These are phyloP conservation scores for Botrytis sinoallii DNA, from an alignment of 2,329 filamentous ascomycete genomes.

Conservation along the genomic window DNA sequence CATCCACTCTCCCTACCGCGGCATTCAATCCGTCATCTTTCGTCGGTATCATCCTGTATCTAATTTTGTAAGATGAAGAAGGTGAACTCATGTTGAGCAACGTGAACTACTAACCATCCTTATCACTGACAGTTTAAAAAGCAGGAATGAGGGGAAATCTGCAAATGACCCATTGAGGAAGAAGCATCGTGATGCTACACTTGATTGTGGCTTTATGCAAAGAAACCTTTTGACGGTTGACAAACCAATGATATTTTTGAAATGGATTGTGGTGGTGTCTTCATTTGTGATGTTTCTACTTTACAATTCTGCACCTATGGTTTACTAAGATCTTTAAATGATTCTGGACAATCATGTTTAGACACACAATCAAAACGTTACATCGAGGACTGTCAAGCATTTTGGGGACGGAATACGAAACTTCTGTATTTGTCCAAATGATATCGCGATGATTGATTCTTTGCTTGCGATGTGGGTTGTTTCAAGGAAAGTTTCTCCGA, in stretches of 20 bases:
- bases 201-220: background rate
- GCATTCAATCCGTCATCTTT: background rate
- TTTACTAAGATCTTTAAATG: background rate
- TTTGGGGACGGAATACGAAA: background rate
- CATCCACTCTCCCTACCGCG: background rate
- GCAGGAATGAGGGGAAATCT: background rate
- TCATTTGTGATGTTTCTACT: background rate
- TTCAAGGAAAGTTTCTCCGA: background rate
- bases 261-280: background rate
- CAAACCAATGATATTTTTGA: background rate
- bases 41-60: conserved; percentile 8
- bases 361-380: background rate
- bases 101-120: background rate
- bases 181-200: background rate
- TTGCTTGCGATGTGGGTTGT: background rate
- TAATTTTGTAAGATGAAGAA: background rate
- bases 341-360: background rate
- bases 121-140: background rate
- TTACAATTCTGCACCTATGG: background rate
- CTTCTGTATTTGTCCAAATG: background rate
- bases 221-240: background rate
- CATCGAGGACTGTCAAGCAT: background rate
- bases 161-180: background rate
- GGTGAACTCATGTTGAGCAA: conserved; percentile 2
- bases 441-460: background rate